phyloP scores from a whole-genome alignment of 495 filamentous ascomycete genomes.

The Penicillium soppii region DNA sequence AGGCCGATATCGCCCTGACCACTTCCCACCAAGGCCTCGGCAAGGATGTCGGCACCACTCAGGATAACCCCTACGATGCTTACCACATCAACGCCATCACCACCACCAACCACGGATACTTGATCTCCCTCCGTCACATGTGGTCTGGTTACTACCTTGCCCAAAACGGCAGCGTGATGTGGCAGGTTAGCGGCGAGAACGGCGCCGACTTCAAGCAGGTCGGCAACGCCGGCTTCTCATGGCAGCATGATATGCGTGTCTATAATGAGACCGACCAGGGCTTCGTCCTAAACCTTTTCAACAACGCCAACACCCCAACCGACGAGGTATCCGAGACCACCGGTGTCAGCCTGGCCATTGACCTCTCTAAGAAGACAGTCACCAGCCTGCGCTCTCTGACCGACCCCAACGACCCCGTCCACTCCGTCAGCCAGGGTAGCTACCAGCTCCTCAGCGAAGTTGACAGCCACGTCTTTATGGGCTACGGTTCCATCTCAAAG shows the following conservation, averaged over 20 bases:
- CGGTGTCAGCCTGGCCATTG: slow-evolving; percentile 39
- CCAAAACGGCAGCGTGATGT: slow-evolving; percentile 37
- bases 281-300: slow-evolving; percentile 30
- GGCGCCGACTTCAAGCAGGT: slow-evolving; percentile 44
- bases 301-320: slow-evolving; percentile 35
- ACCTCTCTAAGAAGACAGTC: slow-evolving; percentile 40
- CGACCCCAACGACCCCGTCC: slow-evolving; percentile 35
- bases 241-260: slow-evolving; percentile 44
- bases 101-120: slow-evolving; percentile 33
- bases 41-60: slow-evolving; percentile 18
- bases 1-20: slow-evolving; percentile 16
- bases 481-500: slow-evolving; percentile 49
- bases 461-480: slow-evolving; percentile 43
- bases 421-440: slow-evolving; percentile 48
- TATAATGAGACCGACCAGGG: slow-evolving; percentile 34
- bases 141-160: slow-evolving; percentile 36
- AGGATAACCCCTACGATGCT: slow-evolving; percentile 34
- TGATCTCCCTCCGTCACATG: slow-evolving; percentile 39
- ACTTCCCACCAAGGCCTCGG: slow-evolving; percentile 26
- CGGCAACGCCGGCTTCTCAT: slow-evolving; percentile 39
- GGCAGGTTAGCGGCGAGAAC: slow-evolving; percentile 38
- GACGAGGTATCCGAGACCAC: slow-evolving; percentile 29
- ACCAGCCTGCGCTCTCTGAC: slow-evolving; percentile 31
- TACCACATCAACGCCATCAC: slow-evolving; percentile 43
- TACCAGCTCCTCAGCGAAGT: slow-evolving; percentile 38